A percentile compares a stretch with the other conserved stretches of the same genome.
Conservation (phyloP, 2,329 filamentous ascomycete genomes). For the Chrysoporthe austroafricana region DNA sequence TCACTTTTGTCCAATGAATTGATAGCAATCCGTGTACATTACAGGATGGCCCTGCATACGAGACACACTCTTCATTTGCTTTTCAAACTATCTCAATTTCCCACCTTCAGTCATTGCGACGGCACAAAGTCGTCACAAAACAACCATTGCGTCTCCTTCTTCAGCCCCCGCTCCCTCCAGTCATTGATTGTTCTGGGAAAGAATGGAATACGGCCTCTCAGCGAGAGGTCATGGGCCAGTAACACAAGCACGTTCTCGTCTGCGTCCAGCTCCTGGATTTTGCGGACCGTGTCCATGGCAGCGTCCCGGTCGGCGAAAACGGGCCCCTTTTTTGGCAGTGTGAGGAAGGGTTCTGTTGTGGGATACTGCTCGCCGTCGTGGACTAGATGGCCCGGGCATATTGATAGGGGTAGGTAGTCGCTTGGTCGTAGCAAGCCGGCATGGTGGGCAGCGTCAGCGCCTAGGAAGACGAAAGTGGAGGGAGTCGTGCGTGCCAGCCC, state of each 20-base stretch:
- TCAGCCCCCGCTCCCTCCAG: neutral
- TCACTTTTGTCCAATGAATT: no score
- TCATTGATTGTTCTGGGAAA: neutral
- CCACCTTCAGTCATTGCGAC: no score
- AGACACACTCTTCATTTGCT: no score
- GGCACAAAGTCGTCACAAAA: constrained; percentile 10
- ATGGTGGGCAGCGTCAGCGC: constrained; percentile 36
- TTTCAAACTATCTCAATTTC: no score
- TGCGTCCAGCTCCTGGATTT: constrained; percentile 8
- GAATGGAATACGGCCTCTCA: neutral
- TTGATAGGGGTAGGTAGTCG: constrained; percentile 40
- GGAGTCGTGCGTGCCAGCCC: constrained; percentile 20
- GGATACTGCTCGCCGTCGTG: neutral
- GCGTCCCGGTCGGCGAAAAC: neutral
- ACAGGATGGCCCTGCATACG: no score
- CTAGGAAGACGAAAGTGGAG: constrained; percentile 33
- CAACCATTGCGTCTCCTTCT: neutral
- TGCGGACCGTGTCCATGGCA: constrained; percentile 3
- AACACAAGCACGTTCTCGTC: constrained; percentile 1
- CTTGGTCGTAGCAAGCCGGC: constrained; percentile 42
- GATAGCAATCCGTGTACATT: no score
- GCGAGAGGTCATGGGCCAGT: constrained; percentile 6
- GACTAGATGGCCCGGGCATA: neutral
- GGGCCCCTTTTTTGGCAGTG: neutral
- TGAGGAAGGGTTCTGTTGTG: neutral